Percentiles rank a stretch among this genome's conserved stretches.
Evolutionary conservation across 208 protist species (phyloP).

Genomic region (Naegleria gruberi): DNA sequence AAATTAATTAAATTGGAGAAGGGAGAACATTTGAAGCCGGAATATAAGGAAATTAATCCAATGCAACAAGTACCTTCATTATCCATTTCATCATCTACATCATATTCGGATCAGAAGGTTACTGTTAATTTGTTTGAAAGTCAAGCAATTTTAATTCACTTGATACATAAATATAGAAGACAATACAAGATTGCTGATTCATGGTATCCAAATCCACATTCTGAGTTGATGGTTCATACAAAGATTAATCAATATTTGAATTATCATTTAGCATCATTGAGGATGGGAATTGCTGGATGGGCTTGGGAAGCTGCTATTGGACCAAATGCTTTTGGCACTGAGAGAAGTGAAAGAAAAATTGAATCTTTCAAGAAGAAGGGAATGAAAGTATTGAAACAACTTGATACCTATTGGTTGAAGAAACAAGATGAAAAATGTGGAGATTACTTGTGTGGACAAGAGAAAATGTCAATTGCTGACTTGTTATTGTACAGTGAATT

Average conservation of each 20-base stretch:
- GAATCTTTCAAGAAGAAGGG: not conserved
- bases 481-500: not conserved
- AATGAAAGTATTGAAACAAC: not conserved
- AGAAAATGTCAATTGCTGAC: not conserved
- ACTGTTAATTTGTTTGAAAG: not conserved
- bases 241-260: not conserved
- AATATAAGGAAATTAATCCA: not conserved
- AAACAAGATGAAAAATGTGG: not conserved
- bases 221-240: not conserved
- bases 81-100: not conserved
- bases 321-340: not conserved
- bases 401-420: not conserved
- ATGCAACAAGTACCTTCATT: not conserved
- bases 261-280: not conserved
- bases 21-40: not conserved
- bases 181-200: not conserved
- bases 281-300: not conserved
- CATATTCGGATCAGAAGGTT: too few relatives aligned
- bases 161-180: not conserved
- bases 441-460: not conserved
- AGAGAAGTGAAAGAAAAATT: not conserved
- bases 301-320: not conserved
- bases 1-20: not conserved
- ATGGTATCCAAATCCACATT: not conserved
- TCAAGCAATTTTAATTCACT: not conserved